phyloP scores from a whole-genome alignment of 495 filamentous ascomycete species.

The Neurospora sp. region DNA sequence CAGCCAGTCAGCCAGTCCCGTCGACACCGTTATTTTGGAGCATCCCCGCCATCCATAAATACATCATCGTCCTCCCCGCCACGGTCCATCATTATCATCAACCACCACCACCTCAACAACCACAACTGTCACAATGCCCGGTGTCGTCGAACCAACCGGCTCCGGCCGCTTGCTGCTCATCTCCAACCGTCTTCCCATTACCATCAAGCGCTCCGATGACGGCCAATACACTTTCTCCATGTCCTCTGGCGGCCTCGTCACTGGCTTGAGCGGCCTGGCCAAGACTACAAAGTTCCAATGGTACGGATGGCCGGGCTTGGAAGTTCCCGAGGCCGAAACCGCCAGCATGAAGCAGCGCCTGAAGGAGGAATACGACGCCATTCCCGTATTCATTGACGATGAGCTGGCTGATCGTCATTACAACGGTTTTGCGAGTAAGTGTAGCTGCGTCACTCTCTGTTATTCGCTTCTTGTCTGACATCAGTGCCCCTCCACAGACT shows the following conservation, averaged over 20 bases:
- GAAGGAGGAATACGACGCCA: slow-evolving; percentile 60
- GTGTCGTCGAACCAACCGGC: slow-evolving; percentile 5
- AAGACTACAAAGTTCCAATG: slow-evolving; percentile 91
- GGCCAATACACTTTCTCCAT: slow-evolving; percentile 74
- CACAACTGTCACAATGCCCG: slow-evolving; percentile 19
- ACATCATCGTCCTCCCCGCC: not conserved
- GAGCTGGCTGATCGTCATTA: slow-evolving; percentile 74
- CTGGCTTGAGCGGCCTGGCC: slow-evolving; percentile 76
- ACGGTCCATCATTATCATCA: not conserved
- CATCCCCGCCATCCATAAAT: not conserved
- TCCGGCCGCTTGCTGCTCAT: slow-evolving; percentile 61
- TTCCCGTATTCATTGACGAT: slow-evolving; percentile 70
- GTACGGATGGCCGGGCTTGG: slow-evolving; percentile 95
- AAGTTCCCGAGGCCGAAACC: slow-evolving; percentile 64
- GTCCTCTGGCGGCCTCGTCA: slow-evolving; percentile 92
- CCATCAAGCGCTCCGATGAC: slow-evolving; percentile 83
- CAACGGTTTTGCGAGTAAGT: slow-evolving; percentile 77
- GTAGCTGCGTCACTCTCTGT: not conserved
- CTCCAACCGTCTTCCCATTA: slow-evolving; percentile 90
- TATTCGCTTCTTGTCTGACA: not conserved
- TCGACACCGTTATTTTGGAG: not conserved
- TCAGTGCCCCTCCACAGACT: slow-evolving; percentile 46
- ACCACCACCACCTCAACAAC: not conserved
- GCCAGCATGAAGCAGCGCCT: slow-evolving; percentile 55
- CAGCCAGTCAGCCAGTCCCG: not conserved